These are phyloP conservation scores for Vigna unguiculata DNA, from an alignment of 306 rosid species.

Conservation along the genomic window DNA sequence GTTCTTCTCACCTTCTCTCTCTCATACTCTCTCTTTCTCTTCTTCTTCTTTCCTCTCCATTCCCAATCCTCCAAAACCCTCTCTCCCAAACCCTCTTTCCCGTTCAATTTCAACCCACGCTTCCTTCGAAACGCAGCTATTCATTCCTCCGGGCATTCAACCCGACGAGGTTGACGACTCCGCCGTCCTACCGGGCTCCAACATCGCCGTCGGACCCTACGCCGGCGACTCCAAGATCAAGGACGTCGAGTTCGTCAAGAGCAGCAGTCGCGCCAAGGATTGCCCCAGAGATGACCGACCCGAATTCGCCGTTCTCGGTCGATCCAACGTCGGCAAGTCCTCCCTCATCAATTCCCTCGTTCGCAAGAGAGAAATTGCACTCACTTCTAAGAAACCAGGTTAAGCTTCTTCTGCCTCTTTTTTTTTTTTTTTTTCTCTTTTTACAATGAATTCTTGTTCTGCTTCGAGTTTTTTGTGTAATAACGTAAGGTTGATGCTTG, in stretches of 20 bases:
- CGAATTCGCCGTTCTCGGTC: conserved; percentile 88
- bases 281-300: conserved; percentile 81
- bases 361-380: conserved; percentile 89
- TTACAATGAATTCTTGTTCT: neutral
- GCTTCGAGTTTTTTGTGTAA: neutral
- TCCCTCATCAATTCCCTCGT: conserved; percentile 89
- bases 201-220: conserved; percentile 86
- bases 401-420: neutral
- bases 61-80: conserved; percentile 33
- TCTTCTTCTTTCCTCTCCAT: conserved; percentile 18
- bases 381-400: conserved; percentile 97
- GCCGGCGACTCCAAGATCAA: conserved; percentile 83
- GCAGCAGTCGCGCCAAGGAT: conserved; percentile 76
- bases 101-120: conserved; percentile 54
- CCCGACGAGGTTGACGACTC: conserved; percentile 64
- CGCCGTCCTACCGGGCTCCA: conserved; percentile 77
- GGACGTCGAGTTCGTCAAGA: conserved; percentile 85
- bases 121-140: conserved; percentile 55
- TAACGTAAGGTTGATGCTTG: conserved; percentile 21
- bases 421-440: neutral
- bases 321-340: conserved; percentile 94
- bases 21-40: neutral
- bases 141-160: conserved; percentile 81
- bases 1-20: conserved; percentile 24
- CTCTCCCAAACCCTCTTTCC: conserved; percentile 39